Evolutionary conservation across 768 basidiomycete genomes (phyloP).

Genomic region (Sporobolomyces phaffii): DNA sequence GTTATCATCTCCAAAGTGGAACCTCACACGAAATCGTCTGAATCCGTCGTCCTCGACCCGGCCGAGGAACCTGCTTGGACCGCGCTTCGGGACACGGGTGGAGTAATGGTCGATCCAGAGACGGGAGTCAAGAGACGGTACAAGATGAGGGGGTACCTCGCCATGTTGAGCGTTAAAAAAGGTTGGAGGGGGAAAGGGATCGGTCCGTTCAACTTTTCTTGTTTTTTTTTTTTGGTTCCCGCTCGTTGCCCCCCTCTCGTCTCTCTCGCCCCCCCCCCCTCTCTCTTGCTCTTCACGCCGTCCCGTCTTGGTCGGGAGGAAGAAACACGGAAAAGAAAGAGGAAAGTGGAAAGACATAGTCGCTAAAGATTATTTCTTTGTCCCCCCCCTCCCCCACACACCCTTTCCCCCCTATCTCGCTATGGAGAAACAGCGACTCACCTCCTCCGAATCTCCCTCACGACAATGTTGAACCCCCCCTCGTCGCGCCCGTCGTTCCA

Average conservation of each 20-base stretch:
- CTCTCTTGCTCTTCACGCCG: neutral
- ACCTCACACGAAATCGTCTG: slow-evolving; percentile 53
- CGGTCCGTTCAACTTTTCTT: slow-evolving; percentile 55
- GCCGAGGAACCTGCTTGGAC: neutral
- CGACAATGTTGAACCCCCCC: slow-evolving; percentile 58
- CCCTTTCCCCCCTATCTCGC: too few relatives aligned
- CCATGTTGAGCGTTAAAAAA: slow-evolving; percentile 88
- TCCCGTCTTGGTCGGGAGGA: too few relatives aligned
- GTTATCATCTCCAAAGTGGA: slow-evolving; percentile 98
- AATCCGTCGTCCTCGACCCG: slow-evolving; percentile 37
- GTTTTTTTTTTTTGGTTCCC: neutral
- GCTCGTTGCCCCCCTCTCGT: too few relatives aligned
- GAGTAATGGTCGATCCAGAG: neutral
- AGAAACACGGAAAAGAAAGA: too few relatives aligned
- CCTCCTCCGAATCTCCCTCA: slow-evolving; percentile 74
- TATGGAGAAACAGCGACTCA: slow-evolving; percentile 58
- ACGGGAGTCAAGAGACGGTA: slow-evolving; percentile 47
- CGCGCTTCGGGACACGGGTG: neutral
- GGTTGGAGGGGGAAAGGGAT: slow-evolving; percentile 83
- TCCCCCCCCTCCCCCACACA: too few relatives aligned
- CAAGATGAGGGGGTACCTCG: slow-evolving; percentile 83
- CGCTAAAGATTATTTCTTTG: too few relatives aligned
- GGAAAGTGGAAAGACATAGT: too few relatives aligned
- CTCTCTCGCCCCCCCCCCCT: too few relatives aligned
- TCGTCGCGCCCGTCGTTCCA: neutral